Base-by-base conservation (phyloP, 2,329 filamentous ascomycete species). In the Rosellinia necatrix region DNA sequence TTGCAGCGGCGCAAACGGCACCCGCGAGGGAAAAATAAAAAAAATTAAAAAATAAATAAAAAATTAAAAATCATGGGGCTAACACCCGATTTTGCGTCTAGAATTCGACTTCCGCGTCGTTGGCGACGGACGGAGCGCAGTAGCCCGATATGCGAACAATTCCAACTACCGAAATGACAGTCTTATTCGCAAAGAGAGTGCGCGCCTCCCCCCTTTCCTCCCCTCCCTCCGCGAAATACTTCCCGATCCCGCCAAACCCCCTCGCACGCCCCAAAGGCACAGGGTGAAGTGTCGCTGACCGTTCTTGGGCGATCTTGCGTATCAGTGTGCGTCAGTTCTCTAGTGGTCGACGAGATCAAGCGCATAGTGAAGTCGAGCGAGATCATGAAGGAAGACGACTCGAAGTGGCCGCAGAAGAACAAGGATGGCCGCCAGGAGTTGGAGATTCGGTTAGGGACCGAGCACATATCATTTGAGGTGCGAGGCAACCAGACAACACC, bases 161-260 rank as follows among this genome's bases (percentile, higher is more conserved):
- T 97, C 93, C 55, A 99, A 99, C 77, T 99, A 99, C 78, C 88
- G 94, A 70, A 99, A 99, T 76, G 94, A 99, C 73, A 97, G 92
- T 61, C 79, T 99, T 66, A 99, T 99, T 71, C 89, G 94, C 64
- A 99, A 99, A 92, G 94, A 99, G 80, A 99, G 94, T 97, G 80
- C 66, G 92, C 75, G 37, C 29, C 43, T 22, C 55, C 27, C 51
- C 43, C 25, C 7, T 38, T 29, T 34, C 44, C 25, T 29, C 24
- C 37, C 17, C 44, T 15, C 42, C n/a, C 15, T 27, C 27, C 15
- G n/a, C 22, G 10, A n/a, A n/a, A n/a, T n/a, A n/a, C n/a, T n/a
- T n/a, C n/a, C n/a, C n/a, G n/a, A n/a, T 12, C 15, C 25, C 34
- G 9, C 13, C 17, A n/a, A n/a, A 22, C 38, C 15, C 40, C 22